Evolutionary conservation across 2,329 filamentous ascomycete species (phyloP).

Genomic region (Colletotrichum trifolii): DNA sequence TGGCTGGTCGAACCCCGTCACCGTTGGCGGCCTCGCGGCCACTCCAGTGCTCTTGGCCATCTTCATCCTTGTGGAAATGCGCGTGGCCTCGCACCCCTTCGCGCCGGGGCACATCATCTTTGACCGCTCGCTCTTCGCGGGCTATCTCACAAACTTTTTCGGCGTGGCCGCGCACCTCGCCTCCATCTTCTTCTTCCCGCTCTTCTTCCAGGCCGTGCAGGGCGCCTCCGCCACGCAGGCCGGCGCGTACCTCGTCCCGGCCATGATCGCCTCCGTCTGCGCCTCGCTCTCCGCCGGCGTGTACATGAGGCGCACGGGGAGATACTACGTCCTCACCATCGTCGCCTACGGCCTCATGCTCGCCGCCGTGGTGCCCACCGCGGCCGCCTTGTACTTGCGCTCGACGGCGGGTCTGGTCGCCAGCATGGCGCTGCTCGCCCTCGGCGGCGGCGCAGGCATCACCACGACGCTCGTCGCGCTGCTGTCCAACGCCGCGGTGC

Average conservation of each 20-base stretch:
- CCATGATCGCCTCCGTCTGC: conserved; percentile 69
- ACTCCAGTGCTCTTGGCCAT: conserved; percentile 69
- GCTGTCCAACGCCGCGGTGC: conserved; percentile 73
- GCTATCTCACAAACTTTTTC: conserved; percentile 80
- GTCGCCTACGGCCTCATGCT: conserved; percentile 64
- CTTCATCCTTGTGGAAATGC: conserved; percentile 77
- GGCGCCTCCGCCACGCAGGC: conserved; percentile 71
- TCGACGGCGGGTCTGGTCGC: conserved; percentile 64
- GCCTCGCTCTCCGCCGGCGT: conserved; percentile 74
- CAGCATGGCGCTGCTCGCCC: conserved; percentile 63
- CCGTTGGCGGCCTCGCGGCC: conserved; percentile 66
- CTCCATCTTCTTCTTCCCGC: conserved; percentile 77
- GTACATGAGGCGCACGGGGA: conserved; percentile 76
- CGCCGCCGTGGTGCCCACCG: conserved; percentile 64
- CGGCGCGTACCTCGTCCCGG: conserved; percentile 74
- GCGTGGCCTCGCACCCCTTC: conserved; percentile 76
- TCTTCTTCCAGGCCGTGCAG: conserved; percentile 81
- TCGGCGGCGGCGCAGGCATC: conserved; percentile 63
- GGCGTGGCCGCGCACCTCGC: conserved; percentile 68
- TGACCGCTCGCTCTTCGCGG: conserved; percentile 72
- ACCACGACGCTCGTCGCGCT: conserved; percentile 79
- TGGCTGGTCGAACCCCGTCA: conserved; percentile 70
- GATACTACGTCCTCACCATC: conserved; percentile 77
- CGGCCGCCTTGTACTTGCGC: conserved; percentile 61
- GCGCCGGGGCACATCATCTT: conserved; percentile 81